These are phyloP conservation scores for Hepatocystis sp. DNA, from an alignment of 169 alveolate species.

Conservation along the genomic window DNA sequence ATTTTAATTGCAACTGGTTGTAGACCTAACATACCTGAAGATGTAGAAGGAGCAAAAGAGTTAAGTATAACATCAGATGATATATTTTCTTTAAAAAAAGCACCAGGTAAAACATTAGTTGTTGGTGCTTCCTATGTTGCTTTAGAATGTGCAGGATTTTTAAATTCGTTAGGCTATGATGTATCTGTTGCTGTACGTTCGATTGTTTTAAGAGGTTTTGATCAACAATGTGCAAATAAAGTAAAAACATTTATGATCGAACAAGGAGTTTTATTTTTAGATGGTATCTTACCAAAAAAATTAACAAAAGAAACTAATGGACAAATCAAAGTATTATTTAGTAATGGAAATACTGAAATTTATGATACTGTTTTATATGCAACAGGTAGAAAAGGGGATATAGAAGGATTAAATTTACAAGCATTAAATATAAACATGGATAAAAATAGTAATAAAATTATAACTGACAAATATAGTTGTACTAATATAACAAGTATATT, in stretches of 20 bases:
- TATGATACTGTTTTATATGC: conserved; percentile 98
- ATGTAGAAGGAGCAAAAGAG: conserved; percentile 93
- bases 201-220: conserved; percentile 97
- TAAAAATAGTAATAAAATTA: conserved; percentile 86
- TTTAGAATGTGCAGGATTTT: conserved; percentile 98
- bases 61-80: conserved; percentile 97
- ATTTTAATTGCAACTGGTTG: conserved; percentile 97
- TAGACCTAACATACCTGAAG: conserved; percentile 93
- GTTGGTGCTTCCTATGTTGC: conserved; percentile 99
- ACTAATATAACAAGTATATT: conserved; percentile 91
- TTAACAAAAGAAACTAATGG: conserved; percentile 88
- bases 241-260: conserved; percentile 90
- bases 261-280: conserved; percentile 91
- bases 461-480: conserved; percentile 91
- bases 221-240: conserved; percentile 93
- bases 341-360: conserved; percentile 86
- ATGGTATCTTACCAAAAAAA: conserved; percentile 90
- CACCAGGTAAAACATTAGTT: conserved; percentile 96
- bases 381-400: conserved; percentile 96
- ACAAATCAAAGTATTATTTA: conserved; percentile 79
- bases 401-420: conserved; percentile 85
- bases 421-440: conserved; percentile 54
- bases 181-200: conserved; percentile 93
- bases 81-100: conserved; percentile 89
- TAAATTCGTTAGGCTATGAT: conserved; percentile 94